Base-by-base conservation (phyloP, 768 basidiomycete species). In the Pleurotus giganteus region DNA sequence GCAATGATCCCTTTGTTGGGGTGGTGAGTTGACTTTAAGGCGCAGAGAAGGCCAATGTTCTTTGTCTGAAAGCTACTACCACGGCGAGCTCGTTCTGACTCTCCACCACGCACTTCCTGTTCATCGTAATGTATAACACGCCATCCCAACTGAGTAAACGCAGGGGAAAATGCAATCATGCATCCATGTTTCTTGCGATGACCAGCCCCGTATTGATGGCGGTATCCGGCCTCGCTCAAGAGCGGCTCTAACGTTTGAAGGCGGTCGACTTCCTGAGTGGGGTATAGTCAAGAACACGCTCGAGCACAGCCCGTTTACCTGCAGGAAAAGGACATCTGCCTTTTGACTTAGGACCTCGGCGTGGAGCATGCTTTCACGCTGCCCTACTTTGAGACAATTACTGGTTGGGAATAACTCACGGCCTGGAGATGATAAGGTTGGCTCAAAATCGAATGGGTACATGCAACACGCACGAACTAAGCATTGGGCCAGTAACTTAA, bases 251-350 rank as follows among this genome's bases (percentile, higher is more conserved):
- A 74, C 60, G 83, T 86, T 31, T 88, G 84, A 23, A 94, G 72
- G 34, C 85, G 77, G 63, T 96, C 95, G 6, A 94, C 92, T 77
- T 98, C 94, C 92, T 97, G 65, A 26, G 55, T 45, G 47, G 24
- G 24, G 19, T 26, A 47, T 43, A 27, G 47, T 49, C 46, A 51
- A 47, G 37, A 44, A 15, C 42, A 46, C 19, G 47, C 42, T 50
- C 29, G 39, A 21, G 26, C 31, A 15, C 19, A 24, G 23, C 34
- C 12, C 29, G 21, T 15, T 51, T 66, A 88, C 94, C 77, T 97
- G 94, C 41, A 97, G 78, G 66, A 94, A 96, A 41, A 94, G 69
- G 23, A 97, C 80, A 67, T 95, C 91, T 2, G 89, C 84, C n/a
- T 80, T 63, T 55, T 88, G 82, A 2, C 79, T 78, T 13, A 82